These are phyloP conservation scores for Anastatica hierochuntica DNA, from an alignment of 345 rosid genomes.

Conservation along the genomic window DNA sequence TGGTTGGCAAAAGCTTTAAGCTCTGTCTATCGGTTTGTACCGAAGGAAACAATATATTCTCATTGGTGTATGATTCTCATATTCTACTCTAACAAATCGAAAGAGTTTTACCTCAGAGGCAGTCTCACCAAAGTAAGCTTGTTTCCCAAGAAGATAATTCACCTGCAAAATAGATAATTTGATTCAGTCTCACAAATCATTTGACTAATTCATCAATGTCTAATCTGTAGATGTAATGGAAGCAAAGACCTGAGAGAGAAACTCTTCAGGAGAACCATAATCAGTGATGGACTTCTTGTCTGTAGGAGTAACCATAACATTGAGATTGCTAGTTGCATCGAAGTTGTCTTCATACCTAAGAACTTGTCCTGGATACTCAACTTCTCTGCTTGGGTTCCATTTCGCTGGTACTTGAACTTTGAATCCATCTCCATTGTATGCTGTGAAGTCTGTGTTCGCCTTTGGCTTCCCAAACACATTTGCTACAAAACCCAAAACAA, in stretches of 20 bases:
- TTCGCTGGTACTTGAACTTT: conserved; percentile 63
- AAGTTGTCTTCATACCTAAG: conserved; percentile 91
- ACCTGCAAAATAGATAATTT: conserved; percentile 36
- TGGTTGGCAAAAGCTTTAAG: background rate
- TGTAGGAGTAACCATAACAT: conserved; percentile 70
- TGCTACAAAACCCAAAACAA: conserved; percentile 34
- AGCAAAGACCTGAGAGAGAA: conserved; percentile 49
- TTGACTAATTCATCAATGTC: background rate
- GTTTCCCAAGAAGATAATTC: conserved; percentile 75
- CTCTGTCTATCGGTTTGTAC: no score
- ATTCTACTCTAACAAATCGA: background rate
- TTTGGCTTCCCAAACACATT: conserved; percentile 94
- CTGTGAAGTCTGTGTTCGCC: conserved; percentile 65
- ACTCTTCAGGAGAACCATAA: conserved; percentile 70
- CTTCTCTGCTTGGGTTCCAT: conserved; percentile 93
- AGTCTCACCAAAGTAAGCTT: conserved; percentile 61
- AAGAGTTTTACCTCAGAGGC: conserved; percentile 55
- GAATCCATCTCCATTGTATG: conserved; percentile 76
- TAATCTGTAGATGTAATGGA: background rate
- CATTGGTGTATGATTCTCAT: background rate
- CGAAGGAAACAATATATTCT: no score
- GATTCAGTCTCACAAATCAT: background rate
- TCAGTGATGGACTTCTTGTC: conserved; percentile 71
- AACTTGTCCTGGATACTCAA: conserved; percentile 89
- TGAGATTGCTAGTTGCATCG: conserved; percentile 53